Base-by-base conservation (phyloP, 192 early-diverging fungal species). In the Diversispora epigaea region DNA sequence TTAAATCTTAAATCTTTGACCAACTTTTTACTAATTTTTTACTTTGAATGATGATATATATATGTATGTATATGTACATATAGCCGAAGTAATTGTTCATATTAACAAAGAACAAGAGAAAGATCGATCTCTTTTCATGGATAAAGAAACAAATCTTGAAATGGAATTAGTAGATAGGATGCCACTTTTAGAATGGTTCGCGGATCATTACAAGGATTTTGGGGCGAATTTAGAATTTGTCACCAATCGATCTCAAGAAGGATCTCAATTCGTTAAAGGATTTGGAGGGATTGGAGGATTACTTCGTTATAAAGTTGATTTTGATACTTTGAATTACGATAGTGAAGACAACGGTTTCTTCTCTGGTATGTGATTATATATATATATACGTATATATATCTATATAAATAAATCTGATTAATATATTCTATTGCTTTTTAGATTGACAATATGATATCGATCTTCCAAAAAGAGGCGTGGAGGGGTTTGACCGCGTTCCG, bases 201-300 rank as follows among this genome's bases (percentile, higher is more conserved):
- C 97, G 55, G 95, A 97, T 74, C 88, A 95, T 76, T 99, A 99
- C 89, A 97, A 96, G 85, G 90, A 99, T 68, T 97, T 93, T 78
- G 98, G 94, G 70, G 94, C 96, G 39, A 85, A 83, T 21, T 86
- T 99, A 12, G 98, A 99, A 84, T 97, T 96, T 83, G 89, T 99
- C 61, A 98, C 96, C 44, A 95, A 99, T 87, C 85, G 91, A 76
- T 96, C 96, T 46, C 93, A 93, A 75, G 96, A 98, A 84, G 96
- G 96, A 56, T 92, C 94, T 45, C 96, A 98, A 84, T 99, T 98
- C 85, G 94, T 97, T 72, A 94, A 93, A 79, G 98, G 98, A 25
- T 99, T 99, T 83, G 98, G 98, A 84, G 98, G 98, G 54, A 98
- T 99, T 77, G 98, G 95, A 61, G 96, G 94, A 17, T 76, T 96